A percentile compares a stretch with the other conserved stretches of the same genome.
Conservation (phyloP, 2,329 filamentous ascomycete genomes). For the Aspergillus vadensis region DNA sequence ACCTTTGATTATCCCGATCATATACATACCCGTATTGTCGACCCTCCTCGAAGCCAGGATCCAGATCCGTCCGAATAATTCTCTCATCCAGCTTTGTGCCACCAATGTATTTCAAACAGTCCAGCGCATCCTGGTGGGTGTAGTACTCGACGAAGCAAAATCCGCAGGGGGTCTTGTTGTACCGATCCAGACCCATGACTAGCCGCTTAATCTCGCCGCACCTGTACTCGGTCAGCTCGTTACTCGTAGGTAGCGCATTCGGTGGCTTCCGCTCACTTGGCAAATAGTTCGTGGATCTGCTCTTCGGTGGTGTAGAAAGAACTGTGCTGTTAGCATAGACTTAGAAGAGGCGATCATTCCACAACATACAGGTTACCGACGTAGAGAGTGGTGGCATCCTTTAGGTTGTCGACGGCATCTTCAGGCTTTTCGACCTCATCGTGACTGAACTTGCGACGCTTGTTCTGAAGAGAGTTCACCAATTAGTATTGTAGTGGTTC, state of each 20-base stretch:
- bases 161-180: conserved; percentile 95
- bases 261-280: conserved; percentile 60
- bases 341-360: neutral
- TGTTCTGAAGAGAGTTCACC: conserved; percentile 57
- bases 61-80: conserved; percentile 91
- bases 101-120: conserved; percentile 98
- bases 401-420: conserved; percentile 75
- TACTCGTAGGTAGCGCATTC: neutral
- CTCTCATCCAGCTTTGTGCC: conserved; percentile 98
- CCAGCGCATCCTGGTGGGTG: conserved; percentile 92
- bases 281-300: conserved; percentile 96
- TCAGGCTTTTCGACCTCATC: conserved; percentile 60
- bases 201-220: conserved; percentile 97
- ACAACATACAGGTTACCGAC: conserved; percentile 83
- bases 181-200: conserved; percentile 95
- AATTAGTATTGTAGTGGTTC: conserved; percentile 4
- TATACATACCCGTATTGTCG: conserved; percentile 76
- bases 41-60: conserved; percentile 94
- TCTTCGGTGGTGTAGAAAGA: conserved; percentile 99
- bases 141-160: conserved; percentile 99
- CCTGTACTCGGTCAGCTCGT: conserved; percentile 39
- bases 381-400: conserved; percentile 89
- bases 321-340: conserved; percentile 46
- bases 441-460: conserved; percentile 66
- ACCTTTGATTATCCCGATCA: neutral